A percentile compares a stretch with the other conserved stretches of the same genome.
Evolutionary conservation across 163 green algal genomes (phyloP).

Genomic region (Scenedesmus sp.): DNA sequence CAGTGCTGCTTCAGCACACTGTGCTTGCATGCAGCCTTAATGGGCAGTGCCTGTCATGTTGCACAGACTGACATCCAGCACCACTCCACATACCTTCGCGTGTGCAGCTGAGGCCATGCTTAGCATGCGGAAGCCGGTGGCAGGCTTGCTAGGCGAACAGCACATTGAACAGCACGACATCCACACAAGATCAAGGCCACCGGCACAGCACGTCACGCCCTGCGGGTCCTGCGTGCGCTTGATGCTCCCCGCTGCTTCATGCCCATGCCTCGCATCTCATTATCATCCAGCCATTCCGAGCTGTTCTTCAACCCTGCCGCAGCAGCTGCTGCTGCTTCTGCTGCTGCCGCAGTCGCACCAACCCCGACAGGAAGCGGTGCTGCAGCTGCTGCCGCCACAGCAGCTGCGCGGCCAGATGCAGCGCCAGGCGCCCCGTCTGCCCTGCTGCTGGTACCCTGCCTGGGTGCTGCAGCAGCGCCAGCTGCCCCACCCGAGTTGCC

Average conservation of each 20-base stretch:
- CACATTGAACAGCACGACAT: too few relatives aligned
- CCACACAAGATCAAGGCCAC: too few relatives aligned
- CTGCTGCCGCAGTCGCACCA: neutral
- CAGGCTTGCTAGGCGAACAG: too few relatives aligned
- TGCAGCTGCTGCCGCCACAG: neutral
- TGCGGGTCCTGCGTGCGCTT: neutral
- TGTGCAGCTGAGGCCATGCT: too few relatives aligned
- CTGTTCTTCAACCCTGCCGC: neutral
- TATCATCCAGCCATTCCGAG: slow-evolving; percentile 8
- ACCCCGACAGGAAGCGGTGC: neutral
- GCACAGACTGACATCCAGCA: too few relatives aligned
- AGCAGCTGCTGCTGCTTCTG: neutral
- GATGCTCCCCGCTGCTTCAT: slow-evolving; percentile 10
- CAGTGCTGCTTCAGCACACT: too few relatives aligned
- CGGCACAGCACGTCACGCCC: neutral
- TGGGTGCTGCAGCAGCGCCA: neutral
- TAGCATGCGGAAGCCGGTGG: too few relatives aligned
- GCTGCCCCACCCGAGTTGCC: neutral
- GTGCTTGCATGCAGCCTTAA: too few relatives aligned
- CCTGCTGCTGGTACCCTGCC: neutral
- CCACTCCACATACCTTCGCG: too few relatives aligned
- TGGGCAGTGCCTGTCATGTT: too few relatives aligned
- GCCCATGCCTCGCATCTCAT: slow-evolving; percentile 12
- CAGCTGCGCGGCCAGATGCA: neutral
- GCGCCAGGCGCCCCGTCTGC: neutral